These are phyloP conservation scores for Rhodosporidiobolus odoratus DNA, from an alignment of 768 basidiomycete species.

Conservation along the genomic window DNA sequence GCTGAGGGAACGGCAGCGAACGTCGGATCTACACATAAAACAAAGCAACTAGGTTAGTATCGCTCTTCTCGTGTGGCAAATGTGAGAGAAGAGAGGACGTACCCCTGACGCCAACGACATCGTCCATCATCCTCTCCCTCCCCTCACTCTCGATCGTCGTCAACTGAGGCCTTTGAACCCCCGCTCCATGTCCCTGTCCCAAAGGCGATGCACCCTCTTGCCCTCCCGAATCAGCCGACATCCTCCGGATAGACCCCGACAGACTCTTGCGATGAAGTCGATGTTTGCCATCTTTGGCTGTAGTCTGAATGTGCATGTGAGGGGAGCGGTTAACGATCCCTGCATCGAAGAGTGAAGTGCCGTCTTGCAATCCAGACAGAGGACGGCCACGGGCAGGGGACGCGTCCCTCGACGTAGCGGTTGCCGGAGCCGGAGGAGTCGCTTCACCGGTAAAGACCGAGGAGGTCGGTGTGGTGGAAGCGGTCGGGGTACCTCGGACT, in stretches of 20 bases:
- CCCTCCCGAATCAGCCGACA: neutral
- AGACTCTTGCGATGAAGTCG: constrained; percentile 22
- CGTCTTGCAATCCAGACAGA: neutral
- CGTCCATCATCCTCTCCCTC: constrained; percentile 24
- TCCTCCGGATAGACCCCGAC: neutral
- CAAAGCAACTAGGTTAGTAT: neutral
- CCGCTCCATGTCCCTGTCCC: neutral
- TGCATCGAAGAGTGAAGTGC: neutral
- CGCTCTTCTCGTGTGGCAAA: neutral
- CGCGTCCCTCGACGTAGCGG: neutral
- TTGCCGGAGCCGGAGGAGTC: neutral
- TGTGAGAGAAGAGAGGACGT: neutral
- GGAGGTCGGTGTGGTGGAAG: neutral
- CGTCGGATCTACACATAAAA: constrained; percentile 8
- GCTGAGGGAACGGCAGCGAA: constrained; percentile 4
- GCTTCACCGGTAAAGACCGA: neutral
- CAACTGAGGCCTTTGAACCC: neutral
- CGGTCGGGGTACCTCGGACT: constrained; percentile 1
- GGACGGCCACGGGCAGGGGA: neutral
- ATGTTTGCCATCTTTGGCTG: constrained; percentile 13
- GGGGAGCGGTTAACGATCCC: constrained; percentile 17
- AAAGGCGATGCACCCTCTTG: neutral
- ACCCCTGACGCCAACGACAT: constrained; percentile 15
- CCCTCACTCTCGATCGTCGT: constrained; percentile 5
- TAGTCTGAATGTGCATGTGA: constrained; percentile 29